Evolutionary conservation across 352 stramenopile genomes (phyloP), one percentile per base, ranked within the genome.

Genomic region (Pythium folliculosum): DNA sequence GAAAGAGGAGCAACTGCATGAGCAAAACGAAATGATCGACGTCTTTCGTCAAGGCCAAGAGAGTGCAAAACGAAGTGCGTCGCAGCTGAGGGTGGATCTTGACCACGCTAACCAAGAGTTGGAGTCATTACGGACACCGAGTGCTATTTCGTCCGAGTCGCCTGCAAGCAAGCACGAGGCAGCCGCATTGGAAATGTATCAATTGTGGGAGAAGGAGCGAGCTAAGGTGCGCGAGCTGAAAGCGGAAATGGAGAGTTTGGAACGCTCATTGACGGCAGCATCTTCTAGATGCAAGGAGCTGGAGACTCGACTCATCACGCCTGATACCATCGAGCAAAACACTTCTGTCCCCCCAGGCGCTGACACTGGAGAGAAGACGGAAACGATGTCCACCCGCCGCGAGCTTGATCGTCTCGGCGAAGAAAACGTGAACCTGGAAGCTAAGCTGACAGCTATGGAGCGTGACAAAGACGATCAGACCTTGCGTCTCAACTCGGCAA

Each of bases 1-100:
- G 14, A 68, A 56, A 35, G 62, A 75, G 14, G 70, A 77, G 27
- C 65, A 75, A 27, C 25, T 77, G 2, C 27, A 35, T 17, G 77
- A 88, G 38, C 73, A 65, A 25, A 76, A 70, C 19, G 55, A 83
- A 16, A 86, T 86, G 78, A 47, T 75, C 10, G 68, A 70, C 12
- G 51, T 65, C 0, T 56, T 71, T 10, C 63, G 55, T 43, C 43
- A 60, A 38, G 64, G 58, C 3, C 64, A 76, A 40, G 65, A 72
- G 7, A 62, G 62, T 35, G 60, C 69, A 16, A 65, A 76, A 44
- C 64, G 64, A 3, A 72, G 54, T 27, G 60, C 54, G 2, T 43
- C 53, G 0, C 49, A 65, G 30, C 35, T 69, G 10, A 64, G 64
- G 35, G 21, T 55, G 10, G 58, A 72, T 0, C 49, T 60, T 5